These are phyloP conservation scores for Casuarina glauca DNA, from an alignment of 306 rosid genomes.

Conservation along the genomic window DNA sequence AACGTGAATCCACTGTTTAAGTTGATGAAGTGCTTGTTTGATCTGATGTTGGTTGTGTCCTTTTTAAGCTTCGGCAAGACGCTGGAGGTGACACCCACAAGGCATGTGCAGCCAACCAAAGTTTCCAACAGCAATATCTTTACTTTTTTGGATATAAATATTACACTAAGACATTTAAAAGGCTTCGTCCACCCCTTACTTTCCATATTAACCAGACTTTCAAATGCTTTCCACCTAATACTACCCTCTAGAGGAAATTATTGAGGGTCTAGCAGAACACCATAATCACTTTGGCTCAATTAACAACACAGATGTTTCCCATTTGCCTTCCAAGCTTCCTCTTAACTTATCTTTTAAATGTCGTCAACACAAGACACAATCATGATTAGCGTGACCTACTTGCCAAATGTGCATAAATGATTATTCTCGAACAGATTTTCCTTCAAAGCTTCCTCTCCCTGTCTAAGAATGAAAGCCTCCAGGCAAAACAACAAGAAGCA, in stretches of 20 bases:
- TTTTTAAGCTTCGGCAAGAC: slow-evolving; percentile 20
- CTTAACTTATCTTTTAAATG: slow-evolving; percentile 29
- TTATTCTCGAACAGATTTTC: slow-evolving; percentile 31
- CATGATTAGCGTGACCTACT: slow-evolving; percentile 55
- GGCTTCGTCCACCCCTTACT: slow-evolving; percentile 16
- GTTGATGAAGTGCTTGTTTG: too few relatives aligned
- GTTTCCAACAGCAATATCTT: slow-evolving; percentile 4
- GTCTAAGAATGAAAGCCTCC: slow-evolving; percentile 52
- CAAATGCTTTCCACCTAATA: slow-evolving; percentile 44
- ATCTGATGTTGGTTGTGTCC: background rate
- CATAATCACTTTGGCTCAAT: slow-evolving; percentile 49
- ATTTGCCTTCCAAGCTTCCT: slow-evolving; percentile 38
- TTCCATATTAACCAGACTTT: slow-evolving; percentile 24
- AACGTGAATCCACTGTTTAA: too few relatives aligned
- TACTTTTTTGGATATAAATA: background rate
- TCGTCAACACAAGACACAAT: slow-evolving; percentile 55
- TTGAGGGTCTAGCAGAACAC: slow-evolving; percentile 51
- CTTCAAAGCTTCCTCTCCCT: slow-evolving; percentile 40
- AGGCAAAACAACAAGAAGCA: slow-evolving; percentile 52
- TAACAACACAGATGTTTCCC: slow-evolving; percentile 54
- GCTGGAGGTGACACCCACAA: slow-evolving; percentile 22
- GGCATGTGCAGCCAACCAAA: slow-evolving; percentile 22
- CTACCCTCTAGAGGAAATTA: slow-evolving; percentile 46
- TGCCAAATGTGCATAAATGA: slow-evolving; percentile 62
- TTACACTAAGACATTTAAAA: slow-evolving; percentile 24